A percentile compares a stretch with the other conserved stretches of the same genome.
phyloP scores from a whole-genome alignment of 1,284 basidiomycete species.

The Fereydounia khargensis region DNA sequence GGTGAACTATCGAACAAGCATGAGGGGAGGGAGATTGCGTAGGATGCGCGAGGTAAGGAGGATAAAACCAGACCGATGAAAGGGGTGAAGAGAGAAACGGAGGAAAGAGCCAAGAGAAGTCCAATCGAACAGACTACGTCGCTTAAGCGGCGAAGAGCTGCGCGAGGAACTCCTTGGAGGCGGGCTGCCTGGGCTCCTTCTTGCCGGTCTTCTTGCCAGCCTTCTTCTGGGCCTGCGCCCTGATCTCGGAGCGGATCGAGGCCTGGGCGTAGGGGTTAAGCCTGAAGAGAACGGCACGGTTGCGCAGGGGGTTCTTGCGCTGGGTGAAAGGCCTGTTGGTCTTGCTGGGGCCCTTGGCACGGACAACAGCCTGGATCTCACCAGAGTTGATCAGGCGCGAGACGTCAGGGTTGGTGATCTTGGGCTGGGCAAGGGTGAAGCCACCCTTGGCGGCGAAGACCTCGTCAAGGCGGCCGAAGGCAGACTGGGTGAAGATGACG shows the following conservation, averaged over 20 bases:
- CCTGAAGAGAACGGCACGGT: constrained; percentile 95
- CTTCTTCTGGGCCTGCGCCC: constrained; percentile 47
- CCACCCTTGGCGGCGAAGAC: constrained; percentile 92
- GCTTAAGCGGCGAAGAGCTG: constrained; percentile 63
- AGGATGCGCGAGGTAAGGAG: too few relatives aligned
- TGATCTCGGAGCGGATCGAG: constrained; percentile 50
- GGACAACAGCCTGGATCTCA: constrained; percentile 71
- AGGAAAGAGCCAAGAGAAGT: not conserved
- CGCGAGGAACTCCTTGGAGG: constrained; percentile 80
- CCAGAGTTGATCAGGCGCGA: constrained; percentile 89
- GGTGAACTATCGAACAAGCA: too few relatives aligned
- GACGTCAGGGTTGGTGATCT: constrained; percentile 95
- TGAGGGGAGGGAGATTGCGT: too few relatives aligned
- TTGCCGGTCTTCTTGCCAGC: constrained; percentile 48
- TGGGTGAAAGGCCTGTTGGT: constrained; percentile 96
- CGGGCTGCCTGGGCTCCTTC: constrained; percentile 60
- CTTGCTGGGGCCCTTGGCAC: constrained; percentile 74
- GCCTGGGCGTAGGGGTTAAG: constrained; percentile 94
- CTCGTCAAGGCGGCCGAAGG: constrained; percentile 87
- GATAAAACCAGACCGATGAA: not conserved
- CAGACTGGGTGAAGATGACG: constrained; percentile 97
- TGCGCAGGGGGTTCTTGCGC: constrained; percentile 93
- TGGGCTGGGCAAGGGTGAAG: constrained; percentile 63
- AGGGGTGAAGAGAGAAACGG: not conserved
- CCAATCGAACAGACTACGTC: not conserved